Evolutionary conservation across 768 basidiomycete genomes (phyloP), one percentile per base, ranked within the genome.

Genomic region (Leccinum uliginosum): DNA sequence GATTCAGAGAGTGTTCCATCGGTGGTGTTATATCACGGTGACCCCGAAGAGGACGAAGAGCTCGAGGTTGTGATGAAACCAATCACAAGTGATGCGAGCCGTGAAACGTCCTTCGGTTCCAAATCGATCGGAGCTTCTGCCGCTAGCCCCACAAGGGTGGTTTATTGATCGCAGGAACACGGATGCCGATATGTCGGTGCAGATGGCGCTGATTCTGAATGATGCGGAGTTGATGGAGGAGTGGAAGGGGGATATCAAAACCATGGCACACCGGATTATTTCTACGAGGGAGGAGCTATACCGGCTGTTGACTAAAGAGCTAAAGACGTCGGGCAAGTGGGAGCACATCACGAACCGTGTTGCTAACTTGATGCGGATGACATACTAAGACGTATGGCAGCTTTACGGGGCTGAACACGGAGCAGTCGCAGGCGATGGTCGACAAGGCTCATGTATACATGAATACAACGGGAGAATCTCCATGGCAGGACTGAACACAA

Each of bases 261-360:
- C 86, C 66, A 99, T 99, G 97, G 69, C 68, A 1, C 50, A 68
- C 34, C 67, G 68, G 52, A 98, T 99, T 71, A 96, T 95, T 66
- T 77, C 80, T 51, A 98, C 97, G 95, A 84, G 97, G 43, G 75
- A 83, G 59, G 82, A 89, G 75, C 78, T 99, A 62, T 79, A 84
- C 78, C 75, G 80, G 54, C 69, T 90, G 65, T 72, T 97, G 68
- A 69, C 69, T 24, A 79, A 91, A 60, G 86, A 89, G 70, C 73
- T 93, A 61, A 81, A 89, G 67, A 95, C 92, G 51, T 94, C 94
- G 4, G 93, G 94, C 6, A 85, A 84, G 67, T 99, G 97, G 97
- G 83, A 87, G 19, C 96, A 98, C 74, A 96, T 99, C 66, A 77
- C 88, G 64, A 83, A 84, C 52, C 97, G 78, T 66, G 29, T 26